phyloP scores from a whole-genome alignment of 176 grass and related monocot species.

The Musa schizocarpa region DNA sequence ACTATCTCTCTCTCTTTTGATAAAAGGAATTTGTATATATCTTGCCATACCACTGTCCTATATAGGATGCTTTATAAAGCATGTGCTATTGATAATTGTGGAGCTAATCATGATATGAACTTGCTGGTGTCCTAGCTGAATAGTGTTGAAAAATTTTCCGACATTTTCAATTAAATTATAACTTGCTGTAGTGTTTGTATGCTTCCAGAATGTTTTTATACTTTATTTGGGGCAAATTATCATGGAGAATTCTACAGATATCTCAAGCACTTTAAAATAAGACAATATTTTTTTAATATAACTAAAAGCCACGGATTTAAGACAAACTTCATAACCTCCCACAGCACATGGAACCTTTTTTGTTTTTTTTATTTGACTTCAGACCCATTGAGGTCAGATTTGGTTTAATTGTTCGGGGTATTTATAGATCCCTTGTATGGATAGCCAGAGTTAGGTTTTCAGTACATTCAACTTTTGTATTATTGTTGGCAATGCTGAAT shows the following conservation, averaged over 20 bases:
- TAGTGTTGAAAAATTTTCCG: too few relatives aligned
- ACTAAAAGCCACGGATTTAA: too few relatives aligned
- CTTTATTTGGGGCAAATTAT: neutral
- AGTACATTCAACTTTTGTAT: neutral
- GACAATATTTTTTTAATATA: too few relatives aligned
- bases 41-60: neutral
- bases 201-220: neutral
- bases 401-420: neutral
- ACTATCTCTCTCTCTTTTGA: neutral
- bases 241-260: neutral
- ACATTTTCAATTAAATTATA: neutral
- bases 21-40: neutral
- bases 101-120: neutral
- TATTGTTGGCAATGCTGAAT: neutral
- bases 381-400: neutral
- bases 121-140: neutral
- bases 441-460: neutral
- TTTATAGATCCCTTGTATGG: neutral
- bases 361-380: neutral
- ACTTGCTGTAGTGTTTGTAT: neutral
- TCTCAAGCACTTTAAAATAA: neutral
- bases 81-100: neutral
- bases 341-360: neutral
- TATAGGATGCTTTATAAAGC: neutral
- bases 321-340: too few relatives aligned